Conservation (phyloP, 495 filamentous ascomycete species). For the Friedmanniomyces simplex region DNA sequence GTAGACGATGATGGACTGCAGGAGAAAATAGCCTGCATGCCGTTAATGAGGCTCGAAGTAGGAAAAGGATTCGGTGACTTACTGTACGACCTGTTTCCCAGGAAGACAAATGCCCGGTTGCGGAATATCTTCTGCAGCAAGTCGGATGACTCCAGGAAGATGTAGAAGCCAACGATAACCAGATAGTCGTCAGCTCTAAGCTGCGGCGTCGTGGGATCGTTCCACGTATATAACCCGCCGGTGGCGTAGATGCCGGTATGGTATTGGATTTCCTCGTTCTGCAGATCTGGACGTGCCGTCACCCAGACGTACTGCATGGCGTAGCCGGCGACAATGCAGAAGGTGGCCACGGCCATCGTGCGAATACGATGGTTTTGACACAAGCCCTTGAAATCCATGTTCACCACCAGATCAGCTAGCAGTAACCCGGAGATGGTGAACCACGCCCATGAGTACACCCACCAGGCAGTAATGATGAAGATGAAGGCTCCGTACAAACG, state of each 20-base stretch:
- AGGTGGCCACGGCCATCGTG: background rate
- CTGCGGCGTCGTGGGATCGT: slow-evolving; percentile 22
- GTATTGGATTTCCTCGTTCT: slow-evolving; percentile 24
- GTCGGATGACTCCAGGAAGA: slow-evolving; percentile 27
- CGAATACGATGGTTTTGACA: background rate
- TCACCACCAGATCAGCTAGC: slow-evolving; percentile 28
- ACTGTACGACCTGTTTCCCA: slow-evolving; percentile 30
- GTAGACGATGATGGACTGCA: slow-evolving; percentile 28
- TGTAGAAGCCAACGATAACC: slow-evolving; percentile 27
- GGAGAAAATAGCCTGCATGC: slow-evolving; percentile 23
- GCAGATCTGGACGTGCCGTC: slow-evolving; percentile 25
- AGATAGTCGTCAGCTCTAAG: slow-evolving; percentile 32
- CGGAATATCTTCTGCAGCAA: slow-evolving; percentile 24
- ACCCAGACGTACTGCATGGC: slow-evolving; percentile 32
- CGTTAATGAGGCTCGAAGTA: background rate
- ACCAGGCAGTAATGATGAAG: slow-evolving; percentile 34
- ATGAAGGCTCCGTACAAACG: slow-evolving; percentile 24
- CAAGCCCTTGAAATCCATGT: slow-evolving; percentile 29
- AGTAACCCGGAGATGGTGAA: slow-evolving; percentile 30
- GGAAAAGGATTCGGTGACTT: slow-evolving; percentile 3
- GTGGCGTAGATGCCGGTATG: slow-evolving; percentile 31
- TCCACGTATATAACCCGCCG: slow-evolving; percentile 19
- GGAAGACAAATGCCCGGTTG: slow-evolving; percentile 17
- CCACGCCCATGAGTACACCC: slow-evolving; percentile 34
- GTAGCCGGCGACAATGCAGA: slow-evolving; percentile 24